phyloP scores from a whole-genome alignment of 2,329 filamentous ascomycete genomes.

The Chaetomium strumarium region DNA sequence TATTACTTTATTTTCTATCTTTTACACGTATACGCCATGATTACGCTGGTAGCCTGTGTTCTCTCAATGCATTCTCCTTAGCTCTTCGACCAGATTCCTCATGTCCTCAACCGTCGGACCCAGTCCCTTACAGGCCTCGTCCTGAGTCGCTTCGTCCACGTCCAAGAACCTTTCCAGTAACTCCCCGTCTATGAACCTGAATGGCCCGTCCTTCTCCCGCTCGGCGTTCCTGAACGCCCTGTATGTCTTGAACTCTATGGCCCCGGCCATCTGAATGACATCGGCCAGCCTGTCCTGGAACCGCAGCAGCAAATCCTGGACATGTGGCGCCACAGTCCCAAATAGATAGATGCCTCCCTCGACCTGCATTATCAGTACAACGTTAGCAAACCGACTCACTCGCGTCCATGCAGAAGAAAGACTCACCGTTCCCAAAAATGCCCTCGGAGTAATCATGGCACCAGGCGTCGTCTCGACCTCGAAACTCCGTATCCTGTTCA shows the following conservation, averaged over 20 bases:
- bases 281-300: slow-evolving; percentile 69
- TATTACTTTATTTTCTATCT: too few species aligned
- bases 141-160: slow-evolving; percentile 53
- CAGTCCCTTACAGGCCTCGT: slow-evolving; percentile 47
- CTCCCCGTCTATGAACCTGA: slow-evolving; percentile 87
- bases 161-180: slow-evolving; percentile 81
- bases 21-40: too few species aligned
- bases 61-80: slow-evolving; percentile 56
- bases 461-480: slow-evolving; percentile 58
- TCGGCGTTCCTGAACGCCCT: slow-evolving; percentile 74
- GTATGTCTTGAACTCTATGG: slow-evolving; percentile 71
- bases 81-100: slow-evolving; percentile 55
- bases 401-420: not conserved
- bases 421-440: slow-evolving; percentile 82
- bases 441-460: slow-evolving; percentile 68
- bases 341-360: slow-evolving; percentile 92
- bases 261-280: slow-evolving; percentile 62
- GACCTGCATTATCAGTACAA: slow-evolving; percentile 49
- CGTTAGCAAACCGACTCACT: not conserved
- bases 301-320: slow-evolving; percentile 74
- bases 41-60: too few species aligned
- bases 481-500: slow-evolving; percentile 78
- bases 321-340: slow-evolving; percentile 64
- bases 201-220: slow-evolving; percentile 66
- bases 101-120: slow-evolving; percentile 59